Percentiles rank a stretch among this genome's conserved stretches.
Evolutionary conservation across 257 asterid genomes (phyloP).

Genomic region (Lavandula angustifolia): DNA sequence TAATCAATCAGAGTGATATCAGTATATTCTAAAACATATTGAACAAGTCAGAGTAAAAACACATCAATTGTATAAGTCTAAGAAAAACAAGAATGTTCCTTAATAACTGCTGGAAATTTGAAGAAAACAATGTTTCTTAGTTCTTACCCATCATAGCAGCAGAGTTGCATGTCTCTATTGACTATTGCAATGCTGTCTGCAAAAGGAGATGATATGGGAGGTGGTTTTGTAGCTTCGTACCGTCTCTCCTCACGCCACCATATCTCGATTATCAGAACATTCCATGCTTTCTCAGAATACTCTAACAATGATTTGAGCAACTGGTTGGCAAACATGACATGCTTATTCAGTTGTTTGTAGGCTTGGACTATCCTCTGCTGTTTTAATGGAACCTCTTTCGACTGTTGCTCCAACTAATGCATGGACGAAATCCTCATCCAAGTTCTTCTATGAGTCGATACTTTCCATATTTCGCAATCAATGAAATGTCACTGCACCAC

Average conservation of each 20-base stretch:
- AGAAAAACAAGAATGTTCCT: neutral
- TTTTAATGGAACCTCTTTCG: slow-evolving; percentile 88
- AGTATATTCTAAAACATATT: slow-evolving; percentile 9
- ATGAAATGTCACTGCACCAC: slow-evolving; percentile 68
- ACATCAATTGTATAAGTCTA: neutral
- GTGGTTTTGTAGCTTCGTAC: slow-evolving; percentile 65
- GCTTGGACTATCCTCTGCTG: slow-evolving; percentile 80
- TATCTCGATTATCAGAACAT: slow-evolving; percentile 81
- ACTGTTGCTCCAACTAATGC: slow-evolving; percentile 95
- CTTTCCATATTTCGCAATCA: slow-evolving; percentile 87
- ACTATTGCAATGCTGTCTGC: slow-evolving; percentile 76
- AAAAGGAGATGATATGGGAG: slow-evolving; percentile 69
- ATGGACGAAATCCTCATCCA: slow-evolving; percentile 66
- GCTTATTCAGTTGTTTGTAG: slow-evolving; percentile 75
- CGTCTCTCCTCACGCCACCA: slow-evolving; percentile 84
- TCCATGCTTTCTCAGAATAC: slow-evolving; percentile 86
- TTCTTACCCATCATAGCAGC: slow-evolving; percentile 94
- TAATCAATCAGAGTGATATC: neutral
- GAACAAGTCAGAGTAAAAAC: slow-evolving; percentile 31
- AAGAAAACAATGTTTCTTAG: neutral
- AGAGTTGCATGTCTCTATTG: slow-evolving; percentile 87
- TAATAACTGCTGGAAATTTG: neutral
- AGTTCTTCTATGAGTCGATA: slow-evolving; percentile 67
- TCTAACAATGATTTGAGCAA: slow-evolving; percentile 93
- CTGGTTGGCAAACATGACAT: slow-evolving; percentile 89